A percentile compares a stretch with the other conserved stretches of the same genome.
phyloP scores from a whole-genome alignment of 1,284 basidiomycete genomes.

The Mycena sp. region DNA sequence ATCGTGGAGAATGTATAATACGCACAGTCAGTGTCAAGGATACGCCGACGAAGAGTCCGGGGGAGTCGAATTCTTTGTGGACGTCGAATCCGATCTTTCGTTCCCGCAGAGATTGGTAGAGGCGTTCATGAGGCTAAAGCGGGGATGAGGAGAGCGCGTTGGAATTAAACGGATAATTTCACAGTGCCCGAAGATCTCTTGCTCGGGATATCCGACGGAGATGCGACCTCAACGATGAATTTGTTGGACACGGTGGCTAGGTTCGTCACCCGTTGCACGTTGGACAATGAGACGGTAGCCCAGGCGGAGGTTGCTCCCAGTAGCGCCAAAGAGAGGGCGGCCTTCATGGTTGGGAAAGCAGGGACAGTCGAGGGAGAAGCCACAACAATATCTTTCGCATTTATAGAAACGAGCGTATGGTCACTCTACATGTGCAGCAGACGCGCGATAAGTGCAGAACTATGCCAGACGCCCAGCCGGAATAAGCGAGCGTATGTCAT shows the following conservation, averaged over 20 bases:
- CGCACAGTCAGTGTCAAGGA: conserved; percentile 46
- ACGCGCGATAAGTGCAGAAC: too few species aligned
- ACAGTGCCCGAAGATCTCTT: conserved; percentile 44
- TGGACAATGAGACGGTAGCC: conserved; percentile 39
- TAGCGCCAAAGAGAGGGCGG: conserved; percentile 15
- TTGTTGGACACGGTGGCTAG: conserved; percentile 53
- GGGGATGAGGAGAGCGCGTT: not conserved
- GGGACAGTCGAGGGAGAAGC: too few species aligned
- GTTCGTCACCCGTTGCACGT: conserved; percentile 46
- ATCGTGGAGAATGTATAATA: not conserved
- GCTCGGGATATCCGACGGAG: conserved; percentile 46
- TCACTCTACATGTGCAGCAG: too few species aligned
- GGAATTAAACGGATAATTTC: conserved; percentile 23
- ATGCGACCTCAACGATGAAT: conserved; percentile 62
- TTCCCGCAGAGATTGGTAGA: conserved; percentile 46
- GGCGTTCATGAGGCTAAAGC: conserved; percentile 43
- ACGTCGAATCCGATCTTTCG: conserved; percentile 48
- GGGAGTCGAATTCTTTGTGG: conserved; percentile 49
- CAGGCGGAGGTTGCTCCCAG: conserved; percentile 16
- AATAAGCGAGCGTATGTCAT: too few species aligned
- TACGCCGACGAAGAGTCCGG: conserved; percentile 53
- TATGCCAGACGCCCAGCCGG: too few species aligned
- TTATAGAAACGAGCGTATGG: too few species aligned
- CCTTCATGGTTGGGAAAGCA: conserved; percentile 15
- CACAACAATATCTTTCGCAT: too few species aligned